Base-by-base conservation (phyloP, 495 filamentous ascomycete genomes). In the Neurospora sp. region DNA sequence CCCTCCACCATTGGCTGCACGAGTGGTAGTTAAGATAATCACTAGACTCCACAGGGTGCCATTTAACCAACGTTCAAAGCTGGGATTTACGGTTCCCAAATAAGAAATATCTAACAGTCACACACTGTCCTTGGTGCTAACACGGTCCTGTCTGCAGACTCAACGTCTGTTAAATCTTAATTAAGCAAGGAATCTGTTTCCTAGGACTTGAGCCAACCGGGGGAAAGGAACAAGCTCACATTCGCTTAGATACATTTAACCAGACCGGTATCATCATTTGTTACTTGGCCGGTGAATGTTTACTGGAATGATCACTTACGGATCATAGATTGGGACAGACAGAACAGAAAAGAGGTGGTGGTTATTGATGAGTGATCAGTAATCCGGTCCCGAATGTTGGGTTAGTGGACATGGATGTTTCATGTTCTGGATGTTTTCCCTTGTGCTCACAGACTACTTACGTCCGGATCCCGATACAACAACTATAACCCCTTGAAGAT, bases 1-100 rank as follows among this genome's bases (percentile, higher is more conserved):
- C 16, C 2, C 42, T 3, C 45, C 2, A 2, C 9, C 1, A 20
- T 10, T 53, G 7, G 9, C 3, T 3, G 10, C 7, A 3, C 20
- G 1, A 12, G 9, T 22, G n/a, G 9, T 20, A 6, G 8, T 1
- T 22, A 20, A 48, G n/a, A 0, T 0, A 2, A 10, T 6, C 3
- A 61, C 12, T 16, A 12, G 8, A 27, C 1, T 31, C 12, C 1
- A 16, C 53, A 35, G 20, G 8, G n/a, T 9, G 42, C 1, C 42
- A 2, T n/a, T n/a, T 2, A 8, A 8, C 42, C n/a, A 8, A 44
- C 17, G 42, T n/a, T n/a, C 20, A 3, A 27, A 27, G 12, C 1
- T 12, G 45, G 45, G 9, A 12, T 53, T 27, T 6, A 22, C 45
- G 45, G 1, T 1, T 27, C 2, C 9, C 5, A 27, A 14, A 53